Base-by-base conservation (phyloP, 2,329 filamentous ascomycete species). In the Trichoderma atroviride region DNA sequence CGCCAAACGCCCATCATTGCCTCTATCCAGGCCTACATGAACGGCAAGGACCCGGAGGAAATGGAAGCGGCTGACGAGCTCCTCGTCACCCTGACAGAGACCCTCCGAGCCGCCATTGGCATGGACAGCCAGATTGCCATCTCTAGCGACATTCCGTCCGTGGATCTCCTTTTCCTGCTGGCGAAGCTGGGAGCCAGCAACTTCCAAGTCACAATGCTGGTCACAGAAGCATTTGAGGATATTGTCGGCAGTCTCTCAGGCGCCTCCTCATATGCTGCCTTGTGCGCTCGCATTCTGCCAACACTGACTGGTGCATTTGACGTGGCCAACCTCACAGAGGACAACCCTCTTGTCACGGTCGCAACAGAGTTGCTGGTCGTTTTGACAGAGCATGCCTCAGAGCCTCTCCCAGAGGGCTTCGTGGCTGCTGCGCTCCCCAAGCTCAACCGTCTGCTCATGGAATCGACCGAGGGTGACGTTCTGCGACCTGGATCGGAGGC, bases 211-310 rank as follows among this genome's bases (percentile, higher is more conserved):
- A 93, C 91, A 0, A 91, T 94, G 82, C 84, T 97, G 63, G 91
- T 98, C 29, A 91, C 89, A 43, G 96, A 99, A 80, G 90, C 93
- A 0, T 97, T 99, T 76, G 95, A 98, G 78, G 93, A 96, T 55
- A 90, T 97, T 69, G 91, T 94, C 6, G 84, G 86, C 62, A 86
- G 84, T 1, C 87, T 97, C 70, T 83, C 91, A 2, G 88, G 89
- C 27, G 82, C 86, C 7, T 88, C 92, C 10, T 86, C 89, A 0
- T 99, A 95, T 78, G 86, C 90, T 60, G 88, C 88, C 13, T 86
- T 99, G 7, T 97, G 95, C 77, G 84, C 88, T 74, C 97, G 95
- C 79, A 92, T 97, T 5, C 82, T 98, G 10, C 96, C 96, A 14
- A 93, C 93, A 0, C 83, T 99, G 61, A 97, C 90, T 22, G 93